Evolutionary conservation across 306 rosid genomes (phyloP).

Genomic region (Oemleria cerasiformis): DNA sequence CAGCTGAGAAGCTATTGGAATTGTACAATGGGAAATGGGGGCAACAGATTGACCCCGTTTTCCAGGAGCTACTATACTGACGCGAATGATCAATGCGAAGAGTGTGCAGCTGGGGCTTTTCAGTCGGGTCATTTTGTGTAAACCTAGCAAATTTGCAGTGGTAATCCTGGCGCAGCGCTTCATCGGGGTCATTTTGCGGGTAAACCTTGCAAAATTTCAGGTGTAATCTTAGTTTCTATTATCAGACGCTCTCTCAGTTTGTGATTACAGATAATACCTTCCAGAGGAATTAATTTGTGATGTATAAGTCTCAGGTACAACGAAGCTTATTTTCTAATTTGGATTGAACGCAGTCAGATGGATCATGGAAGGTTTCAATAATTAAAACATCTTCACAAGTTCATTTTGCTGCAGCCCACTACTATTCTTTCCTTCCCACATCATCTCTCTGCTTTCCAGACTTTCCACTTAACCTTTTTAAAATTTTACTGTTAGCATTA

Average conservation of each 20-base stretch:
- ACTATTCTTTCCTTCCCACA: too few relatives aligned
- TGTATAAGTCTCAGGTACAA: constrained; percentile 32
- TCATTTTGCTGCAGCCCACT: neutral
- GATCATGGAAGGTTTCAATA: constrained; percentile 6
- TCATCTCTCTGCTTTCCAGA: too few relatives aligned
- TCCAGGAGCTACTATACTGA: constrained; percentile 87
- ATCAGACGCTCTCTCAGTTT: constrained; percentile 28
- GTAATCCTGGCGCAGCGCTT: constrained; percentile 2
- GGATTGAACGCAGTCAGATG: neutral
- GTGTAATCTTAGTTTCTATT: constrained; percentile 24
- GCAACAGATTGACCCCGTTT: constrained; percentile 78
- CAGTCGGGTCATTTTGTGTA: too few relatives aligned
- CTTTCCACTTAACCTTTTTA: too few relatives aligned
- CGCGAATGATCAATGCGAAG: constrained; percentile 1
- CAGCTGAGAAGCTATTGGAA: constrained; percentile 88
- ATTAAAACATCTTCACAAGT: neutral
- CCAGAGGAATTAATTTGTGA: constrained; percentile 30
- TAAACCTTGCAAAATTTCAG: constrained; percentile 27
- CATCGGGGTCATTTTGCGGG: constrained; percentile 31
- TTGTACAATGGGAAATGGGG: constrained; percentile 82
- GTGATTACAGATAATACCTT: constrained; percentile 14
- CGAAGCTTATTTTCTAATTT: constrained; percentile 28
- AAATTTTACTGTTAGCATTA: too few relatives aligned
- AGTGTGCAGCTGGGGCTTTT: too few relatives aligned
- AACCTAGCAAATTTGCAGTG: too few relatives aligned